A percentile compares a stretch with the other conserved stretches of the same genome.
phyloP scores from a whole-genome alignment of 1,284 basidiomycete genomes.

The Singerocomus rubriflavus region DNA sequence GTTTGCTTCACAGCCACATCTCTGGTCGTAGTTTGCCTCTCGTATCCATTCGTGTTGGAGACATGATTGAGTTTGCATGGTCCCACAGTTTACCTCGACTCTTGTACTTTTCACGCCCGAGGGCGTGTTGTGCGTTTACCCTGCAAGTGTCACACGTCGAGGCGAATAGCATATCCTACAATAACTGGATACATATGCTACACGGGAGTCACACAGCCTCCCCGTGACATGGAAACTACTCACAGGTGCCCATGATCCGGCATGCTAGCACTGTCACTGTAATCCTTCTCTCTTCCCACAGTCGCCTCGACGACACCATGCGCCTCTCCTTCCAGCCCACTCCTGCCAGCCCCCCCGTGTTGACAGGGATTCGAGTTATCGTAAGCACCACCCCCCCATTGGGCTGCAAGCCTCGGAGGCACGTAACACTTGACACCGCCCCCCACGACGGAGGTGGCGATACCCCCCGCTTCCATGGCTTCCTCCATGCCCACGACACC shows the following conservation, averaged over 20 bases:
- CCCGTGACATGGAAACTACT: neutral
- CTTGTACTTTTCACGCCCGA: too few relatives aligned
- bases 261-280: neutral
- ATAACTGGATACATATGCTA: neutral
- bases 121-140: too few relatives aligned
- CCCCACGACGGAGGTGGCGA: neutral
- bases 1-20: too few relatives aligned
- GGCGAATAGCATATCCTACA: neutral
- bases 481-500: neutral
- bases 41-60: too few relatives aligned
- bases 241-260: neutral
- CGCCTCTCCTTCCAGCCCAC: neutral
- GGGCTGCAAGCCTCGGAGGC: neutral
- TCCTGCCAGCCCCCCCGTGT: neutral
- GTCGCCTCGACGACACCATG: slow-evolving; percentile 1
- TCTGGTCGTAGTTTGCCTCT: too few relatives aligned
- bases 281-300: neutral
- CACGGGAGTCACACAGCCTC: neutral
- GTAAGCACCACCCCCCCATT: slow-evolving; percentile 14
- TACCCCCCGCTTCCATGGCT: neutral
- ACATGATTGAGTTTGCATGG: too few relatives aligned
- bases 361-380: slow-evolving; percentile 9
- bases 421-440: slow-evolving; percentile 12
- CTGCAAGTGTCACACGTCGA: neutral
- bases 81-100: too few relatives aligned